Evolutionary conservation across 2,329 filamentous ascomycete genomes (phyloP), one percentile per base, ranked within the genome.

Genomic region (Cercospora zeina): DNA sequence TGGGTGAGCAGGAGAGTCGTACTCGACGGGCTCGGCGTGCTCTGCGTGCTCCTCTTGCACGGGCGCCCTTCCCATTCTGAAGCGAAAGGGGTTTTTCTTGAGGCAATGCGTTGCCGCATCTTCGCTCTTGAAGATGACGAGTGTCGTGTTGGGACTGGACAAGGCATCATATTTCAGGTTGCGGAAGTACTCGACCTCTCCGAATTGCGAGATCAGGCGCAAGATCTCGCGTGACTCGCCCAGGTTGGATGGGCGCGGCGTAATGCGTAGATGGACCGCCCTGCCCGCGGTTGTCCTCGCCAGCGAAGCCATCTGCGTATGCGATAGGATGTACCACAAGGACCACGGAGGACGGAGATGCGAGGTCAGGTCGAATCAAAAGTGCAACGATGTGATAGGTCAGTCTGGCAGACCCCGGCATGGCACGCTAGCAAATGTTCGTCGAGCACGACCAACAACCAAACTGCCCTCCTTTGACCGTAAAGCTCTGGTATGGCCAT

Each of bases 161-260:
- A 78, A 69, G 55, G 76, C 73, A 59, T 82, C 80, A 68, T 81
- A 80, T 74, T 80, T 76, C 45, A 82, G 74, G 65, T 75, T 76
- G 65, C 77, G 77, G 73, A 77, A 83, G 65, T 77, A 77, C 65
- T 77, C 77, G 49, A 83, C 73, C 55, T 81, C 78, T 39, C 81
- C 81, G 65, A 80, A 83, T 57, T 76, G 74, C 64, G 80, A 77
- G 58, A 82, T 70, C 57, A 82, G 70, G 37, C 77, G 76, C 45
- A 81, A 71, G 42, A 83, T 77, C 66, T 81, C 77, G 50, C 80
- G 76, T 59, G 79, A 81, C 60, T 83, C 80, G n/a, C 75, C 76
- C 27, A 83, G 68, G 65, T 78, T 79, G 24, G 78, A 72, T 0
- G 79, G 79, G 0, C 79, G 77, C 3, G 81, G 81, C 16, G 76